Conservation (phyloP, 108 stramenopile species). For the Cylindrotheca fusiformis region DNA sequence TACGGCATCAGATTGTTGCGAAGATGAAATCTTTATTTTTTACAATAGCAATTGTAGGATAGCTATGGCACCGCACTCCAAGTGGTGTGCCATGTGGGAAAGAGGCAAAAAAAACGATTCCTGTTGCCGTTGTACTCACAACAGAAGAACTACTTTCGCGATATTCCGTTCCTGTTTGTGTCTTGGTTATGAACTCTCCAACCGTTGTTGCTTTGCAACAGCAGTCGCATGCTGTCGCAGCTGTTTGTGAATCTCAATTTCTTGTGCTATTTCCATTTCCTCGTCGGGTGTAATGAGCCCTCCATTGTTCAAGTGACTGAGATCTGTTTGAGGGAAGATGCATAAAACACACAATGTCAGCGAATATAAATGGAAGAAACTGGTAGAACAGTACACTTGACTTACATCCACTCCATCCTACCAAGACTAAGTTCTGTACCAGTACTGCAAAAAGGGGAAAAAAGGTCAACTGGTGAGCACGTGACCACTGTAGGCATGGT, state of each 20-base stretch:
- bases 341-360: slow-evolving; percentile 6
- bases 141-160: too few species aligned
- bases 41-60: too few species aligned
- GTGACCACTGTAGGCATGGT: neutral
- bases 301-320: slow-evolving; percentile 34
- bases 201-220: neutral
- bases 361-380: neutral
- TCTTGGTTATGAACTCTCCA: too few species aligned
- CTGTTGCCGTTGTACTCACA: too few species aligned
- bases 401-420: slow-evolving; percentile 50
- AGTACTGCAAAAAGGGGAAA: slow-evolving; percentile 19
- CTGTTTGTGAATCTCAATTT: neutral
- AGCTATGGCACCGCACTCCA: too few species aligned
- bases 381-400: neutral
- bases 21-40: too few species aligned
- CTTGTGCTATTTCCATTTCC: slow-evolving; percentile 21
- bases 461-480: too few species aligned
- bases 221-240: neutral
- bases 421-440: slow-evolving; percentile 52
- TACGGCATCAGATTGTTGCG: too few species aligned
- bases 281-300: slow-evolving; percentile 29
- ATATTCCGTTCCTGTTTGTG: too few species aligned
- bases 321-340: slow-evolving; percentile 6
- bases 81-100: too few species aligned
- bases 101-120: too few species aligned